Evolutionary conservation across 2,329 filamentous ascomycete species (phyloP).

Genomic region (Proliferodiscus dingleyae): DNA sequence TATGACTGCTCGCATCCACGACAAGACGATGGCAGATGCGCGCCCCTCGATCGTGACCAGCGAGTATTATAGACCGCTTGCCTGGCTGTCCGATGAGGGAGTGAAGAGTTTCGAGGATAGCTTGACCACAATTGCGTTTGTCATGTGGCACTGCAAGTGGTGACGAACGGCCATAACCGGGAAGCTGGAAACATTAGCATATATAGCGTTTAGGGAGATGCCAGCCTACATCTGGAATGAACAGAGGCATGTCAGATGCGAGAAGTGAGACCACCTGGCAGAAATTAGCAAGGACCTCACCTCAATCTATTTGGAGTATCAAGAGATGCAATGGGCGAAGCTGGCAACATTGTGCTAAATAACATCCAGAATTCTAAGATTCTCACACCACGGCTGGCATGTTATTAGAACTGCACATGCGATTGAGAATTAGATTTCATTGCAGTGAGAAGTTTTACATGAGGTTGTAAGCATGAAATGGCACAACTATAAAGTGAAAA

Average conservation of each 20-base stretch:
- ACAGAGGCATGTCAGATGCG: slow-evolving; percentile 37
- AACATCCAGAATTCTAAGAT: too few species aligned
- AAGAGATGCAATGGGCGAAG: too few species aligned
- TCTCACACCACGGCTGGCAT: too few species aligned
- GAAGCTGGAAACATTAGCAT: slow-evolving; percentile 29
- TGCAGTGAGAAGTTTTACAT: too few species aligned
- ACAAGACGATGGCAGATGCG: slow-evolving; percentile 45
- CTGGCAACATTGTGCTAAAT: too few species aligned
- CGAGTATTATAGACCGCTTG: slow-evolving; percentile 36
- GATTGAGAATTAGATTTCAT: too few species aligned
- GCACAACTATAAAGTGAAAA: too few species aligned
- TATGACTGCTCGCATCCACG: slow-evolving; percentile 34
- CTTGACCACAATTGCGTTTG: slow-evolving; percentile 37
- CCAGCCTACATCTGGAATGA: slow-evolving; percentile 38
- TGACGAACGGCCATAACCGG: slow-evolving; percentile 41
- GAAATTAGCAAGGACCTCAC: background rate
- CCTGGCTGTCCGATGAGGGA: slow-evolving; percentile 19
- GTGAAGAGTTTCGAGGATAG: slow-evolving; percentile 38
- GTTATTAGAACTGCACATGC: too few species aligned
- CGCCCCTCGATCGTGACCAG: slow-evolving; percentile 46
- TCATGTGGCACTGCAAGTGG: slow-evolving; percentile 32
- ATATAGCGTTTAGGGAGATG: background rate
- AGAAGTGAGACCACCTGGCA: slow-evolving; percentile 35
- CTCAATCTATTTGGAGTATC: too few species aligned
- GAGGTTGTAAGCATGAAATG: too few species aligned